Evolutionary conservation across 2,329 filamentous ascomycete species (phyloP).

Genomic region (Diaporthe caulivora): DNA sequence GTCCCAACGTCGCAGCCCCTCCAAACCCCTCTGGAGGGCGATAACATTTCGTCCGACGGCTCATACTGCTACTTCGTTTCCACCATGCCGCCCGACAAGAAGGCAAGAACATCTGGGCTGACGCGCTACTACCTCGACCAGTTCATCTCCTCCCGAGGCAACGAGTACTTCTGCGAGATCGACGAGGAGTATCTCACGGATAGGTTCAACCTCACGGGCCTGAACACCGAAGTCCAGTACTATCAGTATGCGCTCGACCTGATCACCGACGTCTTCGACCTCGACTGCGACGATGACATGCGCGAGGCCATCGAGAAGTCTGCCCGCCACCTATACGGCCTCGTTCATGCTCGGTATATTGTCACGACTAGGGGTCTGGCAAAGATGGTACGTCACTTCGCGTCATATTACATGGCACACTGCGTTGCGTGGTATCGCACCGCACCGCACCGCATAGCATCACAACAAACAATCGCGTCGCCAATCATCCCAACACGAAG

Average conservation of each 20-base stretch:
- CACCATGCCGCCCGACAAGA: slow-evolving; percentile 24
- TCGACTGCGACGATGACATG: slow-evolving; percentile 99
- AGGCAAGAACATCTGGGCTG: slow-evolving; percentile 21
- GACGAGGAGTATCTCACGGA: slow-evolving; percentile 99
- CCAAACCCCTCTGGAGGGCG: background rate
- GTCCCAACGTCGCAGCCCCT: background rate
- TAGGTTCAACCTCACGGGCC: slow-evolving; percentile 95
- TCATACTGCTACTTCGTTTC: background rate
- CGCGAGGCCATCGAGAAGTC: slow-evolving; percentile 98
- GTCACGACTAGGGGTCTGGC: slow-evolving; percentile 93
- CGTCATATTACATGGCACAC: background rate
- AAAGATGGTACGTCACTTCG: slow-evolving; percentile 82
- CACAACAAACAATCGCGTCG: background rate
- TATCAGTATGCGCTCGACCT: slow-evolving; percentile 99
- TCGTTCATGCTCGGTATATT: slow-evolving; percentile 96
- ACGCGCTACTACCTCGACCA: slow-evolving; percentile 53
- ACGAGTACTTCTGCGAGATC: slow-evolving; percentile 99
- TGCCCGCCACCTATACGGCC: slow-evolving; percentile 92
- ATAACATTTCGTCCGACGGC: background rate
- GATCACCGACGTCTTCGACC: slow-evolving; percentile 97
- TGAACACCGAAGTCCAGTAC: slow-evolving; percentile 98
- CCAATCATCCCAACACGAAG: background rate
- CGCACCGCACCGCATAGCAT: background rate
- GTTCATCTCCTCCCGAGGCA: slow-evolving; percentile 98
- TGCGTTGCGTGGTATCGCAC: background rate